phyloP scores from a whole-genome alignment of 2,329 filamentous ascomycete species.

The Fusarium sp. region DNA sequence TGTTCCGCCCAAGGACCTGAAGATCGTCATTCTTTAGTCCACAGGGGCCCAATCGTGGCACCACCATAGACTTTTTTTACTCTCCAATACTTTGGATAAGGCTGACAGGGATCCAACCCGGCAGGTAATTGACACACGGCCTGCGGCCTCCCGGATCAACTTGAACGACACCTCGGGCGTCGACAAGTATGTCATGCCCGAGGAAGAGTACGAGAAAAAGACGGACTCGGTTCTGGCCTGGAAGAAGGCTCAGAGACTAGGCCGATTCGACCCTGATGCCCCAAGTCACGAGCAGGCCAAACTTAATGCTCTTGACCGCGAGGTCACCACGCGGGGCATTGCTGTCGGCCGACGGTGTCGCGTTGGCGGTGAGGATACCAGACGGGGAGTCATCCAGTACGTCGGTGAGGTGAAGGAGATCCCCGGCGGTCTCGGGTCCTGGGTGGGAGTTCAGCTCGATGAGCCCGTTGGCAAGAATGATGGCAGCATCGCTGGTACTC shows the following conservation, averaged over 20 bases:
- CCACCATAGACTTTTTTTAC: conserved; percentile 24
- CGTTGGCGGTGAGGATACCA: conserved; percentile 75
- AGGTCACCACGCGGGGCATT: conserved; percentile 78
- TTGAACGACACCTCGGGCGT: conserved; percentile 85
- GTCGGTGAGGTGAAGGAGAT: conserved; percentile 82
- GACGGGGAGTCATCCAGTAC: conserved; percentile 78
- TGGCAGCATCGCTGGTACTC: conserved; percentile 74
- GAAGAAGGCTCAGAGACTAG: conserved; percentile 96
- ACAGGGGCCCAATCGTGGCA: conserved; percentile 26
- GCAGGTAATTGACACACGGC: conserved; percentile 85
- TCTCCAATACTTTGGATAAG: conserved; percentile 43
- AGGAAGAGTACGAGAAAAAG: conserved; percentile 86
- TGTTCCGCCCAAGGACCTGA: conserved; percentile 13
- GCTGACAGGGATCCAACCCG: conserved; percentile 49
- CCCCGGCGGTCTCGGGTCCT: conserved; percentile 72
- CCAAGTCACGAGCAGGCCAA: conserved; percentile 80
- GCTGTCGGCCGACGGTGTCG: conserved; percentile 73
- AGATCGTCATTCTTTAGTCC: conserved; percentile 31
- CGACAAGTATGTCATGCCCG: conserved; percentile 91
- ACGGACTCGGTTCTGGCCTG: conserved; percentile 91
- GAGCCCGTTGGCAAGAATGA: conserved; percentile 88
- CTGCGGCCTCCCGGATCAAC: conserved; percentile 80
- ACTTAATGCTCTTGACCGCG: conserved; percentile 74
- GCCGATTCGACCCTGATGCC: conserved; percentile 91
- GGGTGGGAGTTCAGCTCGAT: conserved; percentile 82